Evolutionary conservation across 2,329 filamentous ascomycete genomes (phyloP).

Genomic region (Talaromyces funiculosus): DNA sequence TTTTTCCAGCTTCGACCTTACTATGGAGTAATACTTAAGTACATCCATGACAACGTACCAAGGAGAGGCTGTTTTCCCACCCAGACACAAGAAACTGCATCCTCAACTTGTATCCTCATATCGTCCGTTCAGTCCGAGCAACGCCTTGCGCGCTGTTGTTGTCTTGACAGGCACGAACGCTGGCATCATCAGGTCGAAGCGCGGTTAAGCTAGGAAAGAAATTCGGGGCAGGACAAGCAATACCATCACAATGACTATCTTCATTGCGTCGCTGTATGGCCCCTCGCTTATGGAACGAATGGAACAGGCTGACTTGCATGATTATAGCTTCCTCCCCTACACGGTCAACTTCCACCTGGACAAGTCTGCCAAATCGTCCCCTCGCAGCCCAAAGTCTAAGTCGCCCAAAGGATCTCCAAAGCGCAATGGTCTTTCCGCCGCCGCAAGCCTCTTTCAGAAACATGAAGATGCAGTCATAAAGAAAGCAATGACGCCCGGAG

Average conservation of each 20-base stretch:
- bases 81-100: neutral
- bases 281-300: too few species aligned
- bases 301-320: neutral
- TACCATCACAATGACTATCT: slow-evolving; percentile 50
- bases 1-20: slow-evolving; percentile 16
- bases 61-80: neutral
- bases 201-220: neutral
- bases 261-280: slow-evolving; percentile 55
- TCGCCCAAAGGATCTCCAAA: slow-evolving; percentile 8
- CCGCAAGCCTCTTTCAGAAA: slow-evolving; percentile 32
- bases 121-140: neutral
- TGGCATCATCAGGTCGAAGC: neutral
- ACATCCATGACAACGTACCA: neutral
- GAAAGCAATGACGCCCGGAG: slow-evolving; percentile 33
- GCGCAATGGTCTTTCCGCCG: slow-evolving; percentile 9
- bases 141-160: neutral
- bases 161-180: neutral
- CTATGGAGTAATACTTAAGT: neutral
- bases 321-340: slow-evolving; percentile 75
- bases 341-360: slow-evolving; percentile 73
- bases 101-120: neutral
- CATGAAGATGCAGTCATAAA: slow-evolving; percentile 18
- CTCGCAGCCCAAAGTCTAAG: slow-evolving; percentile 24
- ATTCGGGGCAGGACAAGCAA: neutral
- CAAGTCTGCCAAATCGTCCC: slow-evolving; percentile 24